Evolutionary conservation across 352 stramenopile genomes (phyloP), one percentile per base, ranked within the genome.

Genomic region (Bremia lactucae): DNA sequence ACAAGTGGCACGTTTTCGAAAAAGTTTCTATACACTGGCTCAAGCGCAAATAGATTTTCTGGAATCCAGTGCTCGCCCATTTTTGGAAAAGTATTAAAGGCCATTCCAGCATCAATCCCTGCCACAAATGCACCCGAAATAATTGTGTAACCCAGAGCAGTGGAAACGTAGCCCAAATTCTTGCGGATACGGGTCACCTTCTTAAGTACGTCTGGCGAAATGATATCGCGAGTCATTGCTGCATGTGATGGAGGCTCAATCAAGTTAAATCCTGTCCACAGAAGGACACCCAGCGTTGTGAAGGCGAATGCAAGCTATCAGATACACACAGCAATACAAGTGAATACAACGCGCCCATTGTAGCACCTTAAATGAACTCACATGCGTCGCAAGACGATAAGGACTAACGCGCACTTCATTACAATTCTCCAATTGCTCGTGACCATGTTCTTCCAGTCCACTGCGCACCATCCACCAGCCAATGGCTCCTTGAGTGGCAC

Each of bases 391-490:
- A 31, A 99, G 77, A 33, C 96, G 76, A 66, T 98, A 97, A 3
- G 96, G 96, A 45, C 80, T 97, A 15, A 99, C 96, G 49, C 96
- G 88, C 55, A 98, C 97, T 74, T 98, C 92, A 26, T 94, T 91
- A 33, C 68, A 62, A 49, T 94, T 85, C 25, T 68, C 26, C 10
- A 89, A 49, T 42, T 87, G 73, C 45, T 85, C 63, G 24, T 82
- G 58, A 41, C 72, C 76, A 65, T 97, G 87, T 19, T 98, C 82
- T 45, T 97, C 92, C 2, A 99, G 66, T 11, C 96, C 96, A 52
- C 84, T 97, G 66, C 96, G 96, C 36, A 99, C 96, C 96, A 99
- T 99, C 96, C 96, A 99, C 96, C 96, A 99, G 37, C 96, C 96
- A 15, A 99, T 88, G 21, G 29, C 72, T 41, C 72, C 77, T 22